phyloP scores from a whole-genome alignment of 2,329 filamentous ascomycete genomes.

The Juglanconis oblonga region DNA sequence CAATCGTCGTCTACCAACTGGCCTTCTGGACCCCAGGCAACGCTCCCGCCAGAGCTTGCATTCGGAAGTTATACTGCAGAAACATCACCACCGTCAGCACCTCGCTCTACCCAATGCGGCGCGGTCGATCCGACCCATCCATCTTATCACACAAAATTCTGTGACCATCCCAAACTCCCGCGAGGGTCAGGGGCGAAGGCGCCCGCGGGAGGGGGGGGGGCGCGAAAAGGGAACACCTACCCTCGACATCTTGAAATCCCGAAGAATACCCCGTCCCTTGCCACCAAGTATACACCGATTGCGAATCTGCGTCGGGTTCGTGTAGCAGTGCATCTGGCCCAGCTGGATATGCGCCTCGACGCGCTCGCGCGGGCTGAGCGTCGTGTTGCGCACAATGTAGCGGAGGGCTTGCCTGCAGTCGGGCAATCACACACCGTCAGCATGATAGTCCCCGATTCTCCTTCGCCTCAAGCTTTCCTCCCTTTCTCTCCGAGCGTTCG shows the following conservation, averaged over 20 bases:
- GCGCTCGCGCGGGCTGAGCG: slow-evolving; percentile 75
- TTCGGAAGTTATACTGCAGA: slow-evolving; percentile 81
- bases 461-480: too few species aligned
- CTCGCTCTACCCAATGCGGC: too few species aligned
- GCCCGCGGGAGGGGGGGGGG: too few species aligned
- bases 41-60: slow-evolving; percentile 81
- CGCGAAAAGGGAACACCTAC: slow-evolving; percentile 58
- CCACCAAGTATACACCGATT: slow-evolving; percentile 92
- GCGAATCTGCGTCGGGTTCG: slow-evolving; percentile 85
- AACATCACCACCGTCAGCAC: slow-evolving; percentile 25
- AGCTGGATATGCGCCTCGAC: slow-evolving; percentile 92
- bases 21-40: slow-evolving; percentile 94
- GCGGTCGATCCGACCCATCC: too few species aligned
- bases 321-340: slow-evolving; percentile 94
- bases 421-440: not conserved
- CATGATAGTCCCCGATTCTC: too few species aligned
- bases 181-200: too few species aligned
- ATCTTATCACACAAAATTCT: too few species aligned
- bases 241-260: slow-evolving; percentile 87
- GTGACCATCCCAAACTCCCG: too few species aligned
- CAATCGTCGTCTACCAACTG: slow-evolving; percentile 73
- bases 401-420: slow-evolving; percentile 76
- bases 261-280: slow-evolving; percentile 84
- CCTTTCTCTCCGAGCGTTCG: not conserved
- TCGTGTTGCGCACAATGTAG: slow-evolving; percentile 92